Evolutionary conservation across 2,329 filamentous ascomycete genomes (phyloP).

Genomic region (Gremmenia infestans): DNA sequence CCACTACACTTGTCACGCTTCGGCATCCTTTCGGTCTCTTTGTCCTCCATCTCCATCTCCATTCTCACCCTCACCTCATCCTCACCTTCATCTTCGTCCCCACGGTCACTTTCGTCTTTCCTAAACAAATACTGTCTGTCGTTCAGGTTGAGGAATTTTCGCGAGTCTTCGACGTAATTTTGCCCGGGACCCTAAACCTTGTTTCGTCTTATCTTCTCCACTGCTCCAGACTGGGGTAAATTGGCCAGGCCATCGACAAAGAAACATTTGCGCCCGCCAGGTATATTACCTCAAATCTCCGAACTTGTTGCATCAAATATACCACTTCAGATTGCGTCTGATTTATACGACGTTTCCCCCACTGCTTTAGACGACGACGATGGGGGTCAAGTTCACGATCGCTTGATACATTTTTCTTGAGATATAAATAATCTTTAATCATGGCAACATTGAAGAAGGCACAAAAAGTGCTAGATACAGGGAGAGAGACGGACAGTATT

Average conservation of each 20-base stretch:
- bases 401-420: background rate
- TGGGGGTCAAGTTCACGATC: background rate
- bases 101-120: background rate
- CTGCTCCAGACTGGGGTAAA: background rate
- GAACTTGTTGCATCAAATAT: no score
- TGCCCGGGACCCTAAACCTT: no score
- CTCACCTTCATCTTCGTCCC: background rate
- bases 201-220: background rate
- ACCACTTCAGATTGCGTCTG: no score
- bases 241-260: no score
- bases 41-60: background rate
- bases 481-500: background rate
- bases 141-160: background rate
- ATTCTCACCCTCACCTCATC: background rate
- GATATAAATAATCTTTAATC: background rate
- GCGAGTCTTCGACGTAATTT: background rate
- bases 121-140: background rate
- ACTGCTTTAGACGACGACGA: background rate
- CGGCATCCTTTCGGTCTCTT: background rate
- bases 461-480: background rate
- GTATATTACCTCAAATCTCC: no score
- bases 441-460: constrained; percentile 13
- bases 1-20: background rate
- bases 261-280: no score
- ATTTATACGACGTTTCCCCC: no score